Conservation (phyloP, 108 stramenopile species). For the Parietichytrium sp. region DNA sequence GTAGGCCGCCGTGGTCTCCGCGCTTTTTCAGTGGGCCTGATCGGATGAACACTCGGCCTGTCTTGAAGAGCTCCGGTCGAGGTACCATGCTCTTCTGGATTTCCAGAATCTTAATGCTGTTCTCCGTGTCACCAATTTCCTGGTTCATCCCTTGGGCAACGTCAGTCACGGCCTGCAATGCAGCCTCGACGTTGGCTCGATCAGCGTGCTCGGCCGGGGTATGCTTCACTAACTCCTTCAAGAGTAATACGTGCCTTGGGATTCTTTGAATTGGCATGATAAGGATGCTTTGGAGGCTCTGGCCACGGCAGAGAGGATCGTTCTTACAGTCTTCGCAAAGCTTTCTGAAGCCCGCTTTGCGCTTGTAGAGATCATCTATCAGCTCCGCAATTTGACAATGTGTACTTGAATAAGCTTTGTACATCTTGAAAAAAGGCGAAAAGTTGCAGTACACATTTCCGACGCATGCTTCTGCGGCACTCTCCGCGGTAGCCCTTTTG, state of each 20-base stretch:
- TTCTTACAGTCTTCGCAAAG: neutral
- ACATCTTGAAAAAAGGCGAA: conserved; percentile 39
- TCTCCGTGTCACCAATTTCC: conserved; percentile 23
- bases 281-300: conserved; percentile 9
- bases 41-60: neutral
- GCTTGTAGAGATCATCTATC: neutral
- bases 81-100: conserved; percentile 1
- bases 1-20: neutral
- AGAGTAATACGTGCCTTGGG: conserved; percentile 24
- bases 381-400: neutral
- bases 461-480: neutral
- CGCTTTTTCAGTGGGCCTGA: neutral
- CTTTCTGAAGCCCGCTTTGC: neutral
- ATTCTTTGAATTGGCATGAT: conserved; percentile 44
- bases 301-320: neutral
- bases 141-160: neutral
- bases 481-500: neutral
- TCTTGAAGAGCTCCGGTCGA: neutral
- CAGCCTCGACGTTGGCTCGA: neutral
- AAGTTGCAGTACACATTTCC: neutral
- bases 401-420: neutral
- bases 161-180: neutral
- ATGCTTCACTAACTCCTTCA: neutral
- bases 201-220: conserved; percentile 11
- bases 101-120: conserved; percentile 16